Conservation (phyloP, 1,284 basidiomycete species). For the Ceraceosorus guamensis region DNA sequence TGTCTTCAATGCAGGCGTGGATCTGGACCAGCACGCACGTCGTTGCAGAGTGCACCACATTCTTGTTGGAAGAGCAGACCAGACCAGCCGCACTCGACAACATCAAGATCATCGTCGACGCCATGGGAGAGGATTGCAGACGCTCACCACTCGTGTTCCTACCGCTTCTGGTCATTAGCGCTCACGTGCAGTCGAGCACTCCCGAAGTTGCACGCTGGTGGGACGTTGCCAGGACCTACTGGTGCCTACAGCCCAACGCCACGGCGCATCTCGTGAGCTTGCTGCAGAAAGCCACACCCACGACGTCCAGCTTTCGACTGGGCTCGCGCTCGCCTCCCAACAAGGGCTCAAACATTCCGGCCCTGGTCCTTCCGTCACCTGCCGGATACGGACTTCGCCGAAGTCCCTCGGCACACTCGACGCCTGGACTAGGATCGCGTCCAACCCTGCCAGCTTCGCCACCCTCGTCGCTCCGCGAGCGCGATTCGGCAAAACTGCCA, state of each 20-base stretch:
- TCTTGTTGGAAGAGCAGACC: constrained; percentile 50
- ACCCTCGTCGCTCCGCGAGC: no score
- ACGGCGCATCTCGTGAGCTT: no score
- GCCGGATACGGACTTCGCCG: no score
- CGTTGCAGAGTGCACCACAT: constrained; percentile 52
- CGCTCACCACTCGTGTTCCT: neutral
- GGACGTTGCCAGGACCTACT: neutral
- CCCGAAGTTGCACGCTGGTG: neutral
- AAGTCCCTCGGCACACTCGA: no score
- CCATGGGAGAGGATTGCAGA: neutral
- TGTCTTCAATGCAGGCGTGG: constrained; percentile 44
- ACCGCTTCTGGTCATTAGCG: neutral
- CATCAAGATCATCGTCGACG: neutral
- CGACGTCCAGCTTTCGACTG: no score
- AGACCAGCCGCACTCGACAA: neutral
- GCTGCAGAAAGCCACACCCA: no score
- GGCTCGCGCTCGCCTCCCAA: no score
- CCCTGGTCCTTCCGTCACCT: no score
- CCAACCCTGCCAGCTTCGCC: no score
- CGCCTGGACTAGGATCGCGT: no score
- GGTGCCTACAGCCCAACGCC: no score
- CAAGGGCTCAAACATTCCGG: no score
- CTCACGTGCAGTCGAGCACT: neutral
- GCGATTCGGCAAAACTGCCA: neutral
- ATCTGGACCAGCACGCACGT: constrained; percentile 52